Evolutionary conservation across 2,329 filamentous ascomycete species (phyloP).

Genomic region (Colletotrichum shisoi): DNA sequence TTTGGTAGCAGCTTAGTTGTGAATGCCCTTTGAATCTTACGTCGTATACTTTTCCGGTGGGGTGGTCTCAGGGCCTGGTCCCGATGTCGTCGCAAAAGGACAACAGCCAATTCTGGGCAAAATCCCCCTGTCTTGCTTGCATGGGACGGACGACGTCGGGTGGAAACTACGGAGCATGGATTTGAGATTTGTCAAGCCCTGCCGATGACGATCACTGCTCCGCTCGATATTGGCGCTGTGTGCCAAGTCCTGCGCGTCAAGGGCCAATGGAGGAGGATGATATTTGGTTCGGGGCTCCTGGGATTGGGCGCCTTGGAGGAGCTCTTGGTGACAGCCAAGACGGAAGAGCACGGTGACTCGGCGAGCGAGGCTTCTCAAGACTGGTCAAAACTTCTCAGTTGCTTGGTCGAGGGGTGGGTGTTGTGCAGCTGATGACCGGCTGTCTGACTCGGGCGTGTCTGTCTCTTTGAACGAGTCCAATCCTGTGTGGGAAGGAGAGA

Average conservation of each 20-base stretch:
- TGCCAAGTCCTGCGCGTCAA: constrained; percentile 6
- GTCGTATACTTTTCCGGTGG: too few relatives aligned
- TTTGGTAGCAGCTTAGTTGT: too few relatives aligned
- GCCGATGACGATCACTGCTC: constrained; percentile 4
- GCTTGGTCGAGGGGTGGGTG: too few relatives aligned
- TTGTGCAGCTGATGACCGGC: not conserved
- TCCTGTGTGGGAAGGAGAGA: too few relatives aligned
- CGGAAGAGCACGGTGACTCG: not conserved
- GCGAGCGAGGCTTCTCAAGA: not conserved
- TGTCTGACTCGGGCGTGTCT: not conserved
- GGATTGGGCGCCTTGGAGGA: not conserved
- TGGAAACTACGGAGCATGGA: too few relatives aligned
- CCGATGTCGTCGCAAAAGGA: not conserved
- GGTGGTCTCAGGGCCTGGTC: too few relatives aligned
- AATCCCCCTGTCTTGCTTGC: too few relatives aligned
- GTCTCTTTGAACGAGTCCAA: too few relatives aligned
- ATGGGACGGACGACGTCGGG: too few relatives aligned
- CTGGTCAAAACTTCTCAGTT: not conserved
- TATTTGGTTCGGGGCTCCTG: not conserved
- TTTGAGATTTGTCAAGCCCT: not conserved
- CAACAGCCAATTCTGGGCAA: too few relatives aligned
- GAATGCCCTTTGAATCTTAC: too few relatives aligned
- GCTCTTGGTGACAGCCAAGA: not conserved
- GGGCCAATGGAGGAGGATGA: not conserved
- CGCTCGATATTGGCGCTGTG: not conserved